Evolutionary conservation across 2,329 filamentous ascomycete species (phyloP).

Genomic region (Paecilomyces niveus): DNA sequence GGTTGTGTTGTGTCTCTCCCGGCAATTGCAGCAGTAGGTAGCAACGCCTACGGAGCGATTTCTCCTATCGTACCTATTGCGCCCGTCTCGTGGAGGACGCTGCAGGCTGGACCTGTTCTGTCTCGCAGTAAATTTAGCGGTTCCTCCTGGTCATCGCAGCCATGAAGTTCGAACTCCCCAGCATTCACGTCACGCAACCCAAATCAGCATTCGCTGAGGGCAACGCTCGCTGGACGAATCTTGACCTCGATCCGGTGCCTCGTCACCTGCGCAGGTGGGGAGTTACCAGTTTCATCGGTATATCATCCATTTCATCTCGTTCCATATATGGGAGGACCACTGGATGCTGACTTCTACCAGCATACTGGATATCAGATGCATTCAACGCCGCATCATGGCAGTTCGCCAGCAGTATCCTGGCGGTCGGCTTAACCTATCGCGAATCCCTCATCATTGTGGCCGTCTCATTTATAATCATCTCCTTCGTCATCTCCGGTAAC

Average conservation of each 20-base stretch:
- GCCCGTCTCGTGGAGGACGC: too few species aligned
- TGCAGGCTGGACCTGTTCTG: background rate
- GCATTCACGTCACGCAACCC: slow-evolving; percentile 38
- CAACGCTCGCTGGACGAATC: slow-evolving; percentile 40
- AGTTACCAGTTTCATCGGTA: slow-evolving; percentile 35
- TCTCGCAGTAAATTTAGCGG: background rate
- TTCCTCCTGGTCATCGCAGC: background rate
- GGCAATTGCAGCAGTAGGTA: background rate
- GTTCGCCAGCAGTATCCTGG: slow-evolving; percentile 43
- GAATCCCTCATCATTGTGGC: slow-evolving; percentile 45
- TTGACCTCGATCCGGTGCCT: slow-evolving; percentile 45
- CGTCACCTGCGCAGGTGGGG: slow-evolving; percentile 40
- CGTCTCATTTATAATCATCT: slow-evolving; percentile 46
- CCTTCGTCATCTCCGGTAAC: slow-evolving; percentile 54
- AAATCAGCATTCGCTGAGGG: slow-evolving; percentile 40
- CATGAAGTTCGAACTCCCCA: slow-evolving; percentile 30
- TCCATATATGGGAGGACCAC: background rate
- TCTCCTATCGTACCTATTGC: background rate
- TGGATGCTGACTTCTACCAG: slow-evolving; percentile 12
- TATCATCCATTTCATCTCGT: background rate
- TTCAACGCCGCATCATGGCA: slow-evolving; percentile 51
- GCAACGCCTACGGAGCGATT: background rate
- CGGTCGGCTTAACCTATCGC: slow-evolving; percentile 48
- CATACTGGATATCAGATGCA: slow-evolving; percentile 48
- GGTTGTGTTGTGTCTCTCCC: background rate